Conservation (phyloP, 139 green algal genomes). For the Bryopsis sp. region DNA sequence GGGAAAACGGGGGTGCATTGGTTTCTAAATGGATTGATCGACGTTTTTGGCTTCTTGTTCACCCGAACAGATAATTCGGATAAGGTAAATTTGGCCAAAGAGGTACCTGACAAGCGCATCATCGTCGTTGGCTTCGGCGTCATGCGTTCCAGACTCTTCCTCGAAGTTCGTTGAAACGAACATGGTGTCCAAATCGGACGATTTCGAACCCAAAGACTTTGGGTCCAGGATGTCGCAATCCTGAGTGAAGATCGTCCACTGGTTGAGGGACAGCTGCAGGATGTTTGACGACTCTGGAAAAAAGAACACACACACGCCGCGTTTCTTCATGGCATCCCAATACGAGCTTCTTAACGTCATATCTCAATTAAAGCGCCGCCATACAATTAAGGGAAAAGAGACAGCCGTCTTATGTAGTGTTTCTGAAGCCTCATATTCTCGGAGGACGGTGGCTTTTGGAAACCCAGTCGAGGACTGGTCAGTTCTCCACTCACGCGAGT, state of each 20-base stretch:
- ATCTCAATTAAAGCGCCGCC: no score
- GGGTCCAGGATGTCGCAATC: constrained; percentile 29
- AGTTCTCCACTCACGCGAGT: constrained; percentile 18
- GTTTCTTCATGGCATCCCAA: background rate
- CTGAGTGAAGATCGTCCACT: constrained; percentile 35
- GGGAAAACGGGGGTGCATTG: no score
- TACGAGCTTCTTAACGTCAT: no score
- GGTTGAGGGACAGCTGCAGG: constrained; percentile 19
- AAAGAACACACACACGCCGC: background rate
- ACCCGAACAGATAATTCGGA: background rate
- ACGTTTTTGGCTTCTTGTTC: background rate
- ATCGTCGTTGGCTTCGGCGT: constrained; percentile 35
- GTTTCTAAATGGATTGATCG: background rate
- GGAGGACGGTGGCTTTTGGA: no score
- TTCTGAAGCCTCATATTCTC: no score
- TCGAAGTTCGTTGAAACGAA: constrained; percentile 44
- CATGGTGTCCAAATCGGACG: constrained; percentile 25
- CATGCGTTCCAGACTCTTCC: constrained; percentile 25
- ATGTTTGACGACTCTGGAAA: constrained; percentile 25
- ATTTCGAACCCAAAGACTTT: constrained; percentile 19
- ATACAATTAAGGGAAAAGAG: no score
- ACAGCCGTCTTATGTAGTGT: no score
- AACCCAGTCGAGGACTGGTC: background rate
- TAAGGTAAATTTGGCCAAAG: background rate
- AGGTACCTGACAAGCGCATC: constrained; percentile 37